phyloP scores from a whole-genome alignment of 2,329 filamentous ascomycete genomes.

The Neophaeococcomyces mojaviensis region DNA sequence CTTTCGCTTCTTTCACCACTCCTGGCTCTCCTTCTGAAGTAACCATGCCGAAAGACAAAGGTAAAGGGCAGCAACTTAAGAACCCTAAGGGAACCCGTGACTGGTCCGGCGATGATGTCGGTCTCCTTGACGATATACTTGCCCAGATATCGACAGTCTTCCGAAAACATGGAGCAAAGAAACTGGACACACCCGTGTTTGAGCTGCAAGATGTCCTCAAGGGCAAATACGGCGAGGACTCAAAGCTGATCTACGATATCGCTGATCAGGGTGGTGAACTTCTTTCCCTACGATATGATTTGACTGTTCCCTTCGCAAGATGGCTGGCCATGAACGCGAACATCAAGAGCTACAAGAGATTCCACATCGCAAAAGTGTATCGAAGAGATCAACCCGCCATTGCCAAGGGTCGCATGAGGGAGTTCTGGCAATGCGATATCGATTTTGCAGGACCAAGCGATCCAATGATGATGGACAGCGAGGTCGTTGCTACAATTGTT shows the following conservation, averaged over 20 bases:
- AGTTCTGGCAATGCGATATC: constrained; percentile 97
- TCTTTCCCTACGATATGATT: constrained; percentile 75
- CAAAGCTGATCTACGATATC: constrained; percentile 84
- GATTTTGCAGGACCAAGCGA: constrained; percentile 77
- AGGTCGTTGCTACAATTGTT: constrained; percentile 74
- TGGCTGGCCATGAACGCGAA: constrained; percentile 87
- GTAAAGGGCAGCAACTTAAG: constrained; percentile 50
- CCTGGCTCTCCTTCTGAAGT: not conserved
- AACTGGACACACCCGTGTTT: constrained; percentile 76
- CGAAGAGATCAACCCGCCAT: constrained; percentile 75
- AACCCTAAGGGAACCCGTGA: constrained; percentile 87
- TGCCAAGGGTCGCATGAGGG: constrained; percentile 85
- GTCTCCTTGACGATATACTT: constrained; percentile 75
- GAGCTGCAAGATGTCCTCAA: constrained; percentile 79
- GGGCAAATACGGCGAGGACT: constrained; percentile 88
- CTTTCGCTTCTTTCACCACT: not conserved
- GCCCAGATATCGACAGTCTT: constrained; percentile 68
- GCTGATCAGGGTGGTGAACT: constrained; percentile 81
- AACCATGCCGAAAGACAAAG: constrained; percentile 19
- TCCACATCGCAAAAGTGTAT: constrained; percentile 92
- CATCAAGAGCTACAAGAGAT: constrained; percentile 79
- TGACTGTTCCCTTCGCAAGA: constrained; percentile 84
- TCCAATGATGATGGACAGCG: constrained; percentile 84
- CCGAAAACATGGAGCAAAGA: constrained; percentile 72
- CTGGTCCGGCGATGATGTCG: constrained; percentile 71